Base-by-base conservation (phyloP, 495 filamentous ascomycete species). In the Cetradonia linearis region DNA sequence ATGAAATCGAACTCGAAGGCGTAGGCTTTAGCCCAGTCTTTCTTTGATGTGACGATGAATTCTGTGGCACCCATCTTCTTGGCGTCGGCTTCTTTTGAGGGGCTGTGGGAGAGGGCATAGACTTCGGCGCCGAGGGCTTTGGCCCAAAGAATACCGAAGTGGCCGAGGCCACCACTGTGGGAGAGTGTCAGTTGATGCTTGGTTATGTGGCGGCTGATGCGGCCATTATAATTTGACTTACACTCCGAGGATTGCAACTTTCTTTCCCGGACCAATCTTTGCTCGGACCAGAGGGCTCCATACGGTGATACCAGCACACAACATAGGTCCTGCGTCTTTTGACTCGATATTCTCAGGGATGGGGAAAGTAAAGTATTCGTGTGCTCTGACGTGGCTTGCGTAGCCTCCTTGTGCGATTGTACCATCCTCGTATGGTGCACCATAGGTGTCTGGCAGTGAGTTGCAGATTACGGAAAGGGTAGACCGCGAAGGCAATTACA, bases 271-370 rank as follows among this genome's bases (percentile, higher is more conserved):
- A 1, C 42, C 52, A 23, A 69, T 61, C 23, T 63, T 60, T 5
- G 55, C 66, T 27, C 59, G 82, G 42, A 87, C 83, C 2, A 96
- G 76, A 0, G 89, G 89, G 37, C 81, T 85, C 73, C 84, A 95
- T 33, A 82, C 83, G 1, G 91, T 95, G 34, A 94, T 72, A 48
- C 91, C 90, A 37, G 88, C 91, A 70, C 91, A 95, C 66, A 95
- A 78, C 88, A 95, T 94, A 2, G 88, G 91, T 16, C 90, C 91
- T 1, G 85, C 88, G 34, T 82, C 68, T 46, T 77, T 77, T 65
- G 76, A 83, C 25, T 82, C 71, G 47, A 95, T 80, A 6, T 75
- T 78, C 20, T 88, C 85, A 20, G 91, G 91, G 61, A 96, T 92
- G 28, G 83, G 84, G 74, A 73, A 65, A 37, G 77, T 77, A 66